Evolutionary conservation across 805 yeast species (phyloP).

Genomic region (Lipomyces kockii): DNA sequence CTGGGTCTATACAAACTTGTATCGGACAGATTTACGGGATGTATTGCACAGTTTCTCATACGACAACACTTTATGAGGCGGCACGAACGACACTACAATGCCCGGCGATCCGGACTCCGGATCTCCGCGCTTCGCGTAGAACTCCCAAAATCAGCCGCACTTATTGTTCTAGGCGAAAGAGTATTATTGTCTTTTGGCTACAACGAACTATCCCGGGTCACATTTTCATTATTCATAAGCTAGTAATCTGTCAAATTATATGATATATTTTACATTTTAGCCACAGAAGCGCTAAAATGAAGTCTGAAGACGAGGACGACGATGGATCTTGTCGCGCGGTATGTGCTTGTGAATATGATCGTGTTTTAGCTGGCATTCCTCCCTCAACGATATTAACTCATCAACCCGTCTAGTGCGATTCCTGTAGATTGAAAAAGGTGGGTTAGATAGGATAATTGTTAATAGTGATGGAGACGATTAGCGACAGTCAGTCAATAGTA

Average conservation of each 20-base stretch:
- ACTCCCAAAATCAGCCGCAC: no score
- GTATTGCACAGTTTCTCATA: no score
- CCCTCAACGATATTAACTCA: not conserved
- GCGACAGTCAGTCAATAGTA: not conserved
- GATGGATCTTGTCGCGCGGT: not conserved
- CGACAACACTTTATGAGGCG: no score
- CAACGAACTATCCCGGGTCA: no score
- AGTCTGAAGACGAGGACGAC: not conserved
- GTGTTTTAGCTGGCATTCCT: not conserved
- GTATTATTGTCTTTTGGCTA: no score
- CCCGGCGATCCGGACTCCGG: no score
- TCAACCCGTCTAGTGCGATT: conserved; percentile 19
- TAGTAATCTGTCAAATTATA: not conserved
- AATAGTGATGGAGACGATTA: not conserved
- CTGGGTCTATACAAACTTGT: no score
- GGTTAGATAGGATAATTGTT: not conserved
- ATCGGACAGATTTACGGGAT: no score
- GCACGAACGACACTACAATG: no score
- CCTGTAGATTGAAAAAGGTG: conserved; percentile 27
- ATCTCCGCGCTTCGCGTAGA: no score
- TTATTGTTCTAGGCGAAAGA: no score
- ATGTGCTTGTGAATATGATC: not conserved
- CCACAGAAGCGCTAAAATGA: not conserved
- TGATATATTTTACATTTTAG: not conserved
- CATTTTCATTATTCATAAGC: no score